Base-by-base conservation (phyloP, 257 asterid species). In the Osmanthus fragrans region DNA sequence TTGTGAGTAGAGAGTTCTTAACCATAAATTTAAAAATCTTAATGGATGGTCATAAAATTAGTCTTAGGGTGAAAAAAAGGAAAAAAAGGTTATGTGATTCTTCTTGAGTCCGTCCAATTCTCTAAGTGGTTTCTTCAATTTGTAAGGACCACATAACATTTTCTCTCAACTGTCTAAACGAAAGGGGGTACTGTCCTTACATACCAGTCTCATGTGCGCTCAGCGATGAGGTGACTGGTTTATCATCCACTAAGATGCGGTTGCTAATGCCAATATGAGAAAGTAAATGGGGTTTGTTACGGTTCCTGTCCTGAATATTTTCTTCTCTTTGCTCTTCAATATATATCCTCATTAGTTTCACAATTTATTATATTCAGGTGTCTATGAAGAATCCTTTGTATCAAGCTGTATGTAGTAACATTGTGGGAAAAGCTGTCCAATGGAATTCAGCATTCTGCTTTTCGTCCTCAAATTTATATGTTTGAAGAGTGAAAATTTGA, bases 311-410 rank as follows among this genome's bases (percentile, higher is more conserved):
- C 18, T 42, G 16, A 42, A 42, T 15, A 34, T 54, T 71, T 45
- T 75, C 7, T 12, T 33, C 42, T 54, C 47, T 77, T 16, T 69
- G 33, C 78, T 75, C 15, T 60, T 51, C 8, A 63, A n/a, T 29
- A 72, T 27, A 7, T 42, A 11, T 51, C 51, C 19, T 72, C 74
- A 79, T 70, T 23, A 34, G 33, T 40, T 82, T 70, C 32, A 71
- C 70, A 19, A 33, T 56, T 76, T 39, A 8, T 40, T 56, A 32
- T 40, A 69, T 79, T 77, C 86, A 77, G 88, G 84, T 82, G 76
- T 73, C 68, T 80, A 72, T 49, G 70, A 76, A 67, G 84, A 77
- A 74, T 84, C 81, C 82, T 86, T 8, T 84, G 74, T 71, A 76
- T 74, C 40, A 84, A 76, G 82, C 86, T 42, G 76, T 68, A 79